Percentiles rank a stretch among this genome's conserved stretches.
These are phyloP conservation scores for Colletotrichum orbiculare DNA, from an alignment of 2,329 filamentous ascomycete genomes.

Conservation along the genomic window DNA sequence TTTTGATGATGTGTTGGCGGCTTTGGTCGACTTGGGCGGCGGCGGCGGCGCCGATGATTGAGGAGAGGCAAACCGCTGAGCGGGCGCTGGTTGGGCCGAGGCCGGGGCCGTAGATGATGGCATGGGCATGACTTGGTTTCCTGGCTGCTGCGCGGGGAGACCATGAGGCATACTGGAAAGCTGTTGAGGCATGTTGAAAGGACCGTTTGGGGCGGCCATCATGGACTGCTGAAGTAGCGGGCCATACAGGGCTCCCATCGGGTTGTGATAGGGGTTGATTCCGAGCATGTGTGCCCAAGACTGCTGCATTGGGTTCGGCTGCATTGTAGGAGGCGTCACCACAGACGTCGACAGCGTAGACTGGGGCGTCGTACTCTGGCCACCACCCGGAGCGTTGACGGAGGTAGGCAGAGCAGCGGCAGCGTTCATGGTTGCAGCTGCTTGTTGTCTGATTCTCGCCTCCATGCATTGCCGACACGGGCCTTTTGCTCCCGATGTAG, in stretches of 20 bases:
- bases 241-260: conserved; percentile 25
- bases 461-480: conserved; percentile 35
- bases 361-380: conserved; percentile 3
- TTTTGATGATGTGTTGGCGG: too few relatives aligned
- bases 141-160: conserved; percentile 9
- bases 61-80: not conserved
- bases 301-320: conserved; percentile 11
- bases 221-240: conserved; percentile 30
- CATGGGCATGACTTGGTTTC: conserved; percentile 11
- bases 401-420: not conserved
- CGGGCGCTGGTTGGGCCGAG: conserved; percentile 1
- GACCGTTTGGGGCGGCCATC: conserved; percentile 9
- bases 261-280: conserved; percentile 31
- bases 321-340: too few relatives aligned
- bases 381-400: not conserved
- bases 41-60: too few relatives aligned
- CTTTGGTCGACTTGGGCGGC: too few relatives aligned
- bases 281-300: conserved; percentile 28
- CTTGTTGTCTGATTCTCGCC: conserved; percentile 31
- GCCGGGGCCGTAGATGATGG: conserved; percentile 2
- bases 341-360: not conserved
- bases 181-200: conserved; percentile 24
- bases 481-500: conserved; percentile 16
- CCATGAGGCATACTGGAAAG: conserved; percentile 4
- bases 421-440: conserved; percentile 24